Percentiles rank a stretch among this genome's conserved stretches.
phyloP scores from a whole-genome alignment of 1,284 basidiomycete genomes.

The Neonothopanus nambi region DNA sequence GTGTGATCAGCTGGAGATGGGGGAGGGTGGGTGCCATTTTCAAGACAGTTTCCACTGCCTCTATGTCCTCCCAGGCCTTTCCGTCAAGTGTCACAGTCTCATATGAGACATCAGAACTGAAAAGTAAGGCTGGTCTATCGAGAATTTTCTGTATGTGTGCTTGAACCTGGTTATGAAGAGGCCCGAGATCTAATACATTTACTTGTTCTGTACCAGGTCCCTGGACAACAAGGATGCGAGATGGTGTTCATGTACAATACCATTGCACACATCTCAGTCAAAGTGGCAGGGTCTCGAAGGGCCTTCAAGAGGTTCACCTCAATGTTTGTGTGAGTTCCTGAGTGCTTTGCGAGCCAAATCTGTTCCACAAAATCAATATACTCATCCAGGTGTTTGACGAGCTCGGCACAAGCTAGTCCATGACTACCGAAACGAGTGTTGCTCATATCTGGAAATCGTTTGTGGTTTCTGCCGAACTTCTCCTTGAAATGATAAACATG shows the following conservation, averaged over 20 bases:
- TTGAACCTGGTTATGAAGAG: conserved; percentile 15
- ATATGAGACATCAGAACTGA: background rate
- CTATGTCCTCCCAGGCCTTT: conserved; percentile 3
- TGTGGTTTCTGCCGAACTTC: background rate
- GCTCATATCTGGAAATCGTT: background rate
- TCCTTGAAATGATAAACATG: background rate
- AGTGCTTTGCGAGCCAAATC: conserved; percentile 22
- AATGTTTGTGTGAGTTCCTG: conserved; percentile 20
- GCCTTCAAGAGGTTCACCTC: conserved; percentile 25
- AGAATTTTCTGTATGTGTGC: conserved; percentile 10
- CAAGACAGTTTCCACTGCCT: conserved; percentile 9
- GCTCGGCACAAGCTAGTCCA: conserved; percentile 2
- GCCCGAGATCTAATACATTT: conserved; percentile 10
- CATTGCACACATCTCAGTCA: conserved; percentile 27
- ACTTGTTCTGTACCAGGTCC: background rate
- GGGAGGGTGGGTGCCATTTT: conserved; percentile 4
- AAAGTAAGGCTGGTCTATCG: conserved; percentile 6
- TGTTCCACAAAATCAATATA: conserved; percentile 21
- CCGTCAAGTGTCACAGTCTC: background rate
- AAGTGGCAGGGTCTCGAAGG: conserved; percentile 24
- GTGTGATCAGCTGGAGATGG: conserved; percentile 6
- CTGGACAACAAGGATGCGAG: conserved; percentile 21
- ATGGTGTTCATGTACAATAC: conserved; percentile 23
- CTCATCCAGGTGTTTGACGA: background rate
- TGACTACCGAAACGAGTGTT: conserved; percentile 3